Conservation (phyloP, 2,329 filamentous ascomycete genomes). For the Penicillium crustosum region DNA sequence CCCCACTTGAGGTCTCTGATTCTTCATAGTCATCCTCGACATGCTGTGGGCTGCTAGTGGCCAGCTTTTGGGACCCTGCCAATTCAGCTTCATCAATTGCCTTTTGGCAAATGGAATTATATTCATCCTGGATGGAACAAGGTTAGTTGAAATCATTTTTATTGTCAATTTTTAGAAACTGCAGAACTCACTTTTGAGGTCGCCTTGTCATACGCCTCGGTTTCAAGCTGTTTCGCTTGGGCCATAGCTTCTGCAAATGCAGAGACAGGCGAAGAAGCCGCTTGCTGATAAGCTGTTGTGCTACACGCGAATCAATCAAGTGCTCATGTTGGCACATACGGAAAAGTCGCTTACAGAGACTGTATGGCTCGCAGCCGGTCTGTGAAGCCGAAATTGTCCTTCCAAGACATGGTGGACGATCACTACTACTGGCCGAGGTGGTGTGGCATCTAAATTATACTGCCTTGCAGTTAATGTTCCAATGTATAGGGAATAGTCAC, state of each 20-base stretch:
- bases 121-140: conserved; percentile 55
- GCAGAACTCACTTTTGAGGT: conserved; percentile 35
- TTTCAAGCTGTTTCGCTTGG: conserved; percentile 66
- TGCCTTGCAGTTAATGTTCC: neutral
- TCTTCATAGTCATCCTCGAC: conserved; percentile 22
- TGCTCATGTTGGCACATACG: neutral
- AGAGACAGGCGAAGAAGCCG: conserved; percentile 41
- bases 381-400: conserved; percentile 54
- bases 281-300: conserved; percentile 50
- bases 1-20: conserved; percentile 28
- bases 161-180: neutral
- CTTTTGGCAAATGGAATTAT: conserved; percentile 46
- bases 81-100: conserved; percentile 37
- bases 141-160: conserved; percentile 4
- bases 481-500: neutral
- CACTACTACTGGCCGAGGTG: neutral
- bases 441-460: neutral
- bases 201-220: conserved; percentile 40
- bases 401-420: conserved; percentile 46
- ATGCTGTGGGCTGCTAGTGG: conserved; percentile 27
- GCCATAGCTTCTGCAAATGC: conserved; percentile 51
- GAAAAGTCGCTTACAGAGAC: conserved; percentile 53
- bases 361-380: conserved; percentile 65
- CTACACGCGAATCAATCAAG: conserved; percentile 36
- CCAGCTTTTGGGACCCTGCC: conserved; percentile 19